Evolutionary conservation across 768 basidiomycete genomes (phyloP).

Genomic region (Lactarius sp.): DNA sequence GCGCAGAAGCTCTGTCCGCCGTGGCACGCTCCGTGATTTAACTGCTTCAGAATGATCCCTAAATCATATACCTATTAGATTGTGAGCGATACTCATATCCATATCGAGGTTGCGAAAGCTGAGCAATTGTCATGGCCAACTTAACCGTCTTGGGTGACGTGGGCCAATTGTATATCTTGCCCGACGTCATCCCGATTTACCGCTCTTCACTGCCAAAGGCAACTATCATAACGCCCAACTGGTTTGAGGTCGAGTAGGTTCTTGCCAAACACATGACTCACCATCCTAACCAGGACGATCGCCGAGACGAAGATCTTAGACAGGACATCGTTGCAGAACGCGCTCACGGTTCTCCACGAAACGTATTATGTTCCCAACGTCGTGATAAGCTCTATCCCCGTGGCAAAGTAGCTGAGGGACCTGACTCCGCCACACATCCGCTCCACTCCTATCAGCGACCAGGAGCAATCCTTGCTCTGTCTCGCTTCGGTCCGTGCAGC

Average conservation of each 20-base stretch:
- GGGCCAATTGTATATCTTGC: constrained; percentile 81
- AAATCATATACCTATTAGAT: constrained; percentile 83
- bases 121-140: background rate
- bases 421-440: no score
- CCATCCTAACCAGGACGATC: constrained; percentile 50
- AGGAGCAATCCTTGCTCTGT: no score
- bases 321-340: background rate
- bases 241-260: no score
- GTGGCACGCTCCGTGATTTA: constrained; percentile 59
- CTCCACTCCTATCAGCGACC: no score
- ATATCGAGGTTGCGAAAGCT: background rate
- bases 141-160: constrained; percentile 93
- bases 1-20: constrained; percentile 66
- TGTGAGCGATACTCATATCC: constrained; percentile 48
- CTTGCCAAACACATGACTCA: background rate
- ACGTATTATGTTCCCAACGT: constrained; percentile 61
- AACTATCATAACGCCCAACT: no score
- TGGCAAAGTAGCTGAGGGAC: constrained; percentile 52
- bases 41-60: constrained; percentile 52
- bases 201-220: constrained; percentile 31
- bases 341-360: no score
- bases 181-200: constrained; percentile 85
- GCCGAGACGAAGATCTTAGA: constrained; percentile 69
- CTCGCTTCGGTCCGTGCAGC: no score
- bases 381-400: constrained; percentile 86